Base-by-base conservation (phyloP, 2,329 filamentous ascomycete genomes). In the Tolypocladium tundrense region DNA sequence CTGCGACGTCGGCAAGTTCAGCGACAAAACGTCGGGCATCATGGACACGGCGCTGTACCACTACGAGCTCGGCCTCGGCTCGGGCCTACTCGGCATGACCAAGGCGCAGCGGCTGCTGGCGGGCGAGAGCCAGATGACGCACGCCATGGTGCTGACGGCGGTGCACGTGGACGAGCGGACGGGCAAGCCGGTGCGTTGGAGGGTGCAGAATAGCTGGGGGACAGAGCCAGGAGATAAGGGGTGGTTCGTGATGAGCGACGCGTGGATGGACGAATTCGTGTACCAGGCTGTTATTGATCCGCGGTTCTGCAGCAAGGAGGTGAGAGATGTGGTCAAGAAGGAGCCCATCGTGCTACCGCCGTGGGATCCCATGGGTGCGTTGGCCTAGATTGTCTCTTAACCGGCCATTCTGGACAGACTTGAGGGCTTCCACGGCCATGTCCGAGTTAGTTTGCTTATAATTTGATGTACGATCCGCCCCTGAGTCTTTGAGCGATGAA, bases 231-330 rank as follows among this genome's bases (percentile, higher is more conserved):
- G 91, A 0, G 82, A 86, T 14, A 84, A 91, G 64, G 91, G 91
- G 0, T 96, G 90, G 81, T 94, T 94, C 68, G 88, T 96, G 61
- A 96, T 95, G 90, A 88, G 80, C 60, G 91, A 96, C 72, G 76
- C 77, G 24, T 90, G 87, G 87, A 86, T 90, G 83, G 84, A 88
- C 61, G 79, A 90, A 73, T 95, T 91, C 74, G 85, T 88, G 50
- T 95, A 92, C 69, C 91, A 96, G 77, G 90, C 88, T 9, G 91
- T 95, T 16, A 84, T 96, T 7, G 89, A 95, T 68, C 86, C 87
- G 0, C 79, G 78, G 16, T 86, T 88, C 67, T 77, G 88, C 56
- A 77, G 76, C 57, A 80, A 82, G 66, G 84, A 88, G 64, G 78
- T 94, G 13, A 78, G 78, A 60, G 87, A 91, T 65, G 83, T 94